Conservation (phyloP, 1,284 basidiomycete genomes). For the Gastroboletus turbinatus region DNA sequence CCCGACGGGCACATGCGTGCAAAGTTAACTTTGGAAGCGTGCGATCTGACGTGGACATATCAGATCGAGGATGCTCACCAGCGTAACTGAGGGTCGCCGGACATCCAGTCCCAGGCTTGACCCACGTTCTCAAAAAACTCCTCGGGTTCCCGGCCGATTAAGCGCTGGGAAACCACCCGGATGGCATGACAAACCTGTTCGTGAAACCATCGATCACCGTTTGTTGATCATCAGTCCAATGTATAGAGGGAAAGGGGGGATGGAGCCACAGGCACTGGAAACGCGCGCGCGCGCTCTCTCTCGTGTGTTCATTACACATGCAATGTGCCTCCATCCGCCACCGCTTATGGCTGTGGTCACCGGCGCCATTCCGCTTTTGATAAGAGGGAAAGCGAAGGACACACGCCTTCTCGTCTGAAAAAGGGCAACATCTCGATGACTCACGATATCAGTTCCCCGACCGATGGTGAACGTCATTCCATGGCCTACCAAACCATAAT, state of each 20-base stretch:
- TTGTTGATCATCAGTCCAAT: not conserved
- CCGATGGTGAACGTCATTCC: slow-evolving; percentile 97
- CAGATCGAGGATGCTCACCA: slow-evolving; percentile 55
- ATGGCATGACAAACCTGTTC: slow-evolving; percentile 75
- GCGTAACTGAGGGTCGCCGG: slow-evolving; percentile 82
- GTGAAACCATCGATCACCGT: not conserved
- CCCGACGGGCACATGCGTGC: not conserved
- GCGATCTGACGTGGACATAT: not conserved
- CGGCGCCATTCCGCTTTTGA: not conserved
- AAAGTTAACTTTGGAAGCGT: not conserved
- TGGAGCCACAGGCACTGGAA: not conserved
- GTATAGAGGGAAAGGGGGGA: not conserved
- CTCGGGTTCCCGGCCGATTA: slow-evolving; percentile 82
- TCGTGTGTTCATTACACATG: not conserved
- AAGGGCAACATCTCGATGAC: slow-evolving; percentile 10
- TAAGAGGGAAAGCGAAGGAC: not conserved
- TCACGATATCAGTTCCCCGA: slow-evolving; percentile 87
- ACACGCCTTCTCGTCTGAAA: not conserved
- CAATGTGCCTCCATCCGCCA: not conserved
- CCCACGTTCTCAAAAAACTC: slow-evolving; percentile 88
- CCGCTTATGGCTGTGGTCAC: not conserved
- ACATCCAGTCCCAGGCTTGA: slow-evolving; percentile 72
- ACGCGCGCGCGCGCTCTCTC: not conserved
- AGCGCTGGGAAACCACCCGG: slow-evolving; percentile 64
- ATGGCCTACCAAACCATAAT: slow-evolving; percentile 64